A percentile compares a stretch with the other conserved stretches of the same genome.
phyloP scores from a whole-genome alignment of 768 basidiomycete genomes.

The Gymnopilus dilepis region DNA sequence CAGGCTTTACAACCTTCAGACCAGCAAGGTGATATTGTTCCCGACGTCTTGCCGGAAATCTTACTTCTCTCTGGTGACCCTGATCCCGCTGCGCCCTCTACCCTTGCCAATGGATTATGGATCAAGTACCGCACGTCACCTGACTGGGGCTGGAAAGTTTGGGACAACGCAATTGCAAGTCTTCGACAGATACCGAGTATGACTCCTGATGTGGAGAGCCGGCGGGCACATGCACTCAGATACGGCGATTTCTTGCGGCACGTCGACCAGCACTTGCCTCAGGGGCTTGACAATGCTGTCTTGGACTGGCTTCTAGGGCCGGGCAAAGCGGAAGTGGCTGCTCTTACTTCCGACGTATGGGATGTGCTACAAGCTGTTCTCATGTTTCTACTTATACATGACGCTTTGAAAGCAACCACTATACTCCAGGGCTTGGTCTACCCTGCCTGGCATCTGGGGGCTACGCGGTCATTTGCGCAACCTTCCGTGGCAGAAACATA shows the following conservation, averaged over 20 bases:
- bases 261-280: slow-evolving; percentile 77
- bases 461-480: slow-evolving; percentile 43
- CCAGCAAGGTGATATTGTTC: slow-evolving; percentile 41
- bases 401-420: slow-evolving; percentile 74
- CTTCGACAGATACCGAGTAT: slow-evolving; percentile 71
- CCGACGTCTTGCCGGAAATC: slow-evolving; percentile 65
- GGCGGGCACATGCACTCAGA: slow-evolving; percentile 59
- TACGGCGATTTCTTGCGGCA: slow-evolving; percentile 76
- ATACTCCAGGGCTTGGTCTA: slow-evolving; percentile 78
- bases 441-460: slow-evolving; percentile 73
- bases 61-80: slow-evolving; percentile 65
- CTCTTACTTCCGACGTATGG: slow-evolving; percentile 69
- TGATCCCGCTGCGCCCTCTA: slow-evolving; percentile 64
- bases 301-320: slow-evolving; percentile 74
- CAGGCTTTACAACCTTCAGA: slow-evolving; percentile 55
- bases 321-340: slow-evolving; percentile 66
- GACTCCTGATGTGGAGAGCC: slow-evolving; percentile 50
- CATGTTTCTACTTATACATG: slow-evolving; percentile 66
- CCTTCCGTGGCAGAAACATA: slow-evolving; percentile 51
- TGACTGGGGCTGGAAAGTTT: slow-evolving; percentile 83
- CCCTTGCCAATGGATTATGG: slow-evolving; percentile 80
- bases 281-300: slow-evolving; percentile 73
- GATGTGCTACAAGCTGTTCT: slow-evolving; percentile 65
- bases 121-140: slow-evolving; percentile 76
- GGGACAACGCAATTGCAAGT: slow-evolving; percentile 82